Conservation (phyloP, 2,329 filamentous ascomycete species). For the Boeremia lycopersici region DNA sequence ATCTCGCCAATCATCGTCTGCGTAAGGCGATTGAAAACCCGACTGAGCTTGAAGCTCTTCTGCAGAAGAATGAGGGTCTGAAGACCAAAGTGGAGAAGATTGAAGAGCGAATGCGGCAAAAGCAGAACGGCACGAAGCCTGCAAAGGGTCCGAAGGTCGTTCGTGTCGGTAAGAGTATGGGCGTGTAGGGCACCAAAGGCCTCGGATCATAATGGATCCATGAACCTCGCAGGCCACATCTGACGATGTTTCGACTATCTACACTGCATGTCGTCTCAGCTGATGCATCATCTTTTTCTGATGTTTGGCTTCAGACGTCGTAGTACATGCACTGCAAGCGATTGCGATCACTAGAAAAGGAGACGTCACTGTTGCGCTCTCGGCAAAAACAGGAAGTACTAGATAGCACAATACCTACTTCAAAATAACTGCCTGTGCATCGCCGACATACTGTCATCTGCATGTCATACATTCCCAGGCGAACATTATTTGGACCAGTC, state of each 20-base stretch:
- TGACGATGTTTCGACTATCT: background rate
- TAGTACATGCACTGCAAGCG: too few species aligned
- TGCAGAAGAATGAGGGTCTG: slow-evolving; percentile 11
- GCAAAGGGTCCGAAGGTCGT: background rate
- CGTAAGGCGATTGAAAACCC: background rate
- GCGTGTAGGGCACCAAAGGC: background rate
- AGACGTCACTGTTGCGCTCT: too few species aligned
- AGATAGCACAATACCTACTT: too few species aligned
- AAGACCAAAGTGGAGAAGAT: slow-evolving; percentile 18
- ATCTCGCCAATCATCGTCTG: slow-evolving; percentile 22
- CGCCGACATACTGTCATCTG: too few species aligned
- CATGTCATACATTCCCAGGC: too few species aligned
- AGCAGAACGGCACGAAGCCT: background rate
- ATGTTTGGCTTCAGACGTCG: background rate
- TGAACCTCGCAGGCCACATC: background rate
- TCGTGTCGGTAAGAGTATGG: background rate
- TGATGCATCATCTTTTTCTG: background rate
- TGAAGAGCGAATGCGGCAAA: slow-evolving; percentile 8
- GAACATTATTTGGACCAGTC: too few species aligned
- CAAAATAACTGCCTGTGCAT: too few species aligned
- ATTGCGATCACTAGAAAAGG: too few species aligned
- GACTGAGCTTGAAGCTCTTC: slow-evolving; percentile 10
- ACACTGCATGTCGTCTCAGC: background rate
- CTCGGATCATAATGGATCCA: too few species aligned
- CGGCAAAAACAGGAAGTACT: too few species aligned